Conservation (phyloP, 176 grass and related monocot species). For the Coix lacrymajobi region DNA sequence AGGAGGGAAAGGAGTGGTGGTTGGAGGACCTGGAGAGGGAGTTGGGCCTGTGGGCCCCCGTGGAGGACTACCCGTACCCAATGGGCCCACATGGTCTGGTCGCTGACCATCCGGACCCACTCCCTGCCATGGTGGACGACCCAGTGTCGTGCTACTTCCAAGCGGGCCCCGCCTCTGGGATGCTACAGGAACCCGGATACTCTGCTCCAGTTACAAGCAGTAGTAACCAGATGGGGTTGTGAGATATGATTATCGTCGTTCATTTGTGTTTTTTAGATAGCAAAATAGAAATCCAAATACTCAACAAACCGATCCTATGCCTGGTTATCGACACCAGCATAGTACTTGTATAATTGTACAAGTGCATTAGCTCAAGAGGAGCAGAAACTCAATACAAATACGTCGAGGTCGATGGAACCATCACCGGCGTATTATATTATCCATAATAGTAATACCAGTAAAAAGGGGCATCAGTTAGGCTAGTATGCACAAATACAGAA, state of each 20-base stretch:
- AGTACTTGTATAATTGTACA: slow-evolving; percentile 21
- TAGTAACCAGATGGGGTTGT: neutral
- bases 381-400: slow-evolving; percentile 23
- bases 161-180: neutral
- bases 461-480: slow-evolving; percentile 33
- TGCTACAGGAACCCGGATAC: neutral
- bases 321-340: neutral
- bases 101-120: neutral
- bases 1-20: slow-evolving; percentile 47
- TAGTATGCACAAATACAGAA: slow-evolving; percentile 25
- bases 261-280: slow-evolving; percentile 19
- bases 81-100: neutral
- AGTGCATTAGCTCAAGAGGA: neutral
- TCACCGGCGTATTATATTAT: neutral
- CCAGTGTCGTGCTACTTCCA: slow-evolving; percentile 37
- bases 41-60: slow-evolving; percentile 59
- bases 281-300: neutral
- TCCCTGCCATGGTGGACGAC: slow-evolving; percentile 31
- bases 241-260: neutral
- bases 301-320: neutral
- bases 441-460: neutral
- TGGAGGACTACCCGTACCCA: slow-evolving; percentile 37
- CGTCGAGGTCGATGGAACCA: neutral
- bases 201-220: neutral
- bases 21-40: slow-evolving; percentile 69